These are phyloP conservation scores for Colletotrichum somersetense DNA, from an alignment of 2,329 filamentous ascomycete genomes.

Conservation along the genomic window DNA sequence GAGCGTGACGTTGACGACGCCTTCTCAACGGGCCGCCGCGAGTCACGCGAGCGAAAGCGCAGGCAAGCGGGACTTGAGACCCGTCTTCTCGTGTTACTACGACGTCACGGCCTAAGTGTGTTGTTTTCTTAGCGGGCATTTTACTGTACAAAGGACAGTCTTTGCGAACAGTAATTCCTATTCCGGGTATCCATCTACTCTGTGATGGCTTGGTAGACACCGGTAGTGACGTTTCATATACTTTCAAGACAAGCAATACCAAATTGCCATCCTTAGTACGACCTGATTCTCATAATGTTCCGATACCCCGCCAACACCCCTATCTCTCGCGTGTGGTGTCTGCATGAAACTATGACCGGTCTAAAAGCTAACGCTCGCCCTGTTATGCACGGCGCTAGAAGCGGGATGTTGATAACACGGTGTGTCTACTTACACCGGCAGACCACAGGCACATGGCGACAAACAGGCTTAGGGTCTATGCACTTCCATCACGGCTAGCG, in stretches of 20 bases:
- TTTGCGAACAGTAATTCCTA: neutral
- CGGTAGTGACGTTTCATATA: too few relatives aligned
- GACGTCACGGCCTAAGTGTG: slow-evolving; percentile 17
- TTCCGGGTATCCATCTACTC: neutral
- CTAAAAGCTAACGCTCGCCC: neutral
- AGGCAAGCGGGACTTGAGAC: slow-evolving; percentile 33
- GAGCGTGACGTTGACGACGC: slow-evolving; percentile 19
- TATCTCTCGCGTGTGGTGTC: neutral
- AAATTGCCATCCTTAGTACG: neutral
- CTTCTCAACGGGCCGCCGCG: neutral
- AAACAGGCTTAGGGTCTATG: neutral
- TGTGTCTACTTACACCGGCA: neutral
- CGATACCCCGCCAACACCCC: too few relatives aligned
- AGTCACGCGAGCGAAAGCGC: slow-evolving; percentile 16
- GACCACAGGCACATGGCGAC: neutral
- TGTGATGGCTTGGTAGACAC: neutral
- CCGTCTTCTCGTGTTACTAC: slow-evolving; percentile 42
- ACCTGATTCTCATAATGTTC: neutral
- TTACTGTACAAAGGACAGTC: neutral
- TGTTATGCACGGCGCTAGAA: neutral
- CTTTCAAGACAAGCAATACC: neutral
- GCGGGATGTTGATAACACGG: neutral
- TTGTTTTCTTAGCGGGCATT: too few relatives aligned
- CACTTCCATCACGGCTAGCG: neutral
- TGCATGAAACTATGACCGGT: neutral